Base-by-base conservation (phyloP, 179 eudicot genomes). In the Spergularia azorica region DNA sequence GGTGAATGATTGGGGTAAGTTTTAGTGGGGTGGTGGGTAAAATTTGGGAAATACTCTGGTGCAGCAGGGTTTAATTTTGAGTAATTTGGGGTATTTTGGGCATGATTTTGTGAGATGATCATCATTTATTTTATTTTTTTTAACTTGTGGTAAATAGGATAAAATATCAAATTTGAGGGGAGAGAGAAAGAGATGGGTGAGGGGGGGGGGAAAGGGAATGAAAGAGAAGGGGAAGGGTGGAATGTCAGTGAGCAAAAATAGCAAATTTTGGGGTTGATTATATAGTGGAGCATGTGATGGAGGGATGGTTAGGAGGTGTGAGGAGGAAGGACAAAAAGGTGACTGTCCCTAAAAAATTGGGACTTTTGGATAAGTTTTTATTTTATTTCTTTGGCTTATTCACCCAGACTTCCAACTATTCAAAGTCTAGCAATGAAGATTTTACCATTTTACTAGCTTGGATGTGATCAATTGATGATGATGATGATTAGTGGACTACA, bases 161-260 rank as follows among this genome's bases (percentile, higher is more conserved):
- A 36, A 26, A 67, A 7, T 14, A 48, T 46, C 57, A 67, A 43
- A 48, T 10, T 67, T 10, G 18, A 18, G 5, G 36, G 5, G 14
- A 18, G 52, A 13, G 7, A 39, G n/a, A 15, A 14, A 26, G 32
- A 26, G 32, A 26, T 26, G 2, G 5, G 39, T 36, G 39, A 36
- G 14, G 10, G 38, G 26, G 67, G 41, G 41, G 41, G 16, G 9
- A 41, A n/a, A 14, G 21, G 6, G 10, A 51, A n/a, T 3, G 71
- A 15, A 17, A 67, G 9, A 9, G 32, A 60, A 39, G 38, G 39
- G 38, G 32, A 18, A 50, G n/a, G 46, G 20, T 20, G 54, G 12
- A 21, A 26, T 65, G 72, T 68, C 39, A 68, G 58, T 68, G 58
- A 18, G 3, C 58, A 48, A 68, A 50, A 7, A 10, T 68, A 57